Conservation (phyloP, 331 rosid genomes). For the Ulmus americana region DNA sequence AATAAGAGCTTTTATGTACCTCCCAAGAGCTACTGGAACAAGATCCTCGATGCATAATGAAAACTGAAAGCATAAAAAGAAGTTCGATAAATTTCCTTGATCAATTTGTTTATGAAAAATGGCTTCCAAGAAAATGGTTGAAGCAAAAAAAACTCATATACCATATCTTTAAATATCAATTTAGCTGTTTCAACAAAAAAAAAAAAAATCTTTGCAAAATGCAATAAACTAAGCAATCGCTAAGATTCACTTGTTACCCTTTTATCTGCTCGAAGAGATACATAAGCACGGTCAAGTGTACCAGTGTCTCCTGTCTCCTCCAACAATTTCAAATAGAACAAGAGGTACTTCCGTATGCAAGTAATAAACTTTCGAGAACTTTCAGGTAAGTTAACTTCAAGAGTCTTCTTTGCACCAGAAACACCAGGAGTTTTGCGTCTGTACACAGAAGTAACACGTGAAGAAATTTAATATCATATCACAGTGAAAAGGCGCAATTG, state of each 20-base stretch:
- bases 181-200: not conserved
- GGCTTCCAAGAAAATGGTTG: not conserved
- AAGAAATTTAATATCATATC: slow-evolving; percentile 15
- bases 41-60: slow-evolving; percentile 94
- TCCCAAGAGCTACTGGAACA: slow-evolving; percentile 88
- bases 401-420: slow-evolving; percentile 62
- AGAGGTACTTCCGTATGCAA: slow-evolving; percentile 81
- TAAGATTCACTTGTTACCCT: slow-evolving; percentile 52
- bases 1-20: slow-evolving; percentile 64
- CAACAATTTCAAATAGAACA: slow-evolving; percentile 79
- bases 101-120: not conserved
- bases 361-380: slow-evolving; percentile 96
- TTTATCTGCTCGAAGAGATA: slow-evolving; percentile 82
- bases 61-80: slow-evolving; percentile 47
- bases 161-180: not conserved
- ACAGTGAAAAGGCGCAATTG: slow-evolving; percentile 5
- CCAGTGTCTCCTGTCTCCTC: slow-evolving; percentile 91
- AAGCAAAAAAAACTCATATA: not conserved
- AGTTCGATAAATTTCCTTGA: slow-evolving; percentile 4
- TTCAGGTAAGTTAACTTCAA: slow-evolving; percentile 93
- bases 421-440: slow-evolving; percentile 89
- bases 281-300: slow-evolving; percentile 90
- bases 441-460: slow-evolving; percentile 27
- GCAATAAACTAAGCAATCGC: not conserved
- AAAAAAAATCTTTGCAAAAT: not conserved